Evolutionary conservation across 768 basidiomycete genomes (phyloP), one percentile per base, ranked within the genome.

Genomic region (Cytidiella melzeri): DNA sequence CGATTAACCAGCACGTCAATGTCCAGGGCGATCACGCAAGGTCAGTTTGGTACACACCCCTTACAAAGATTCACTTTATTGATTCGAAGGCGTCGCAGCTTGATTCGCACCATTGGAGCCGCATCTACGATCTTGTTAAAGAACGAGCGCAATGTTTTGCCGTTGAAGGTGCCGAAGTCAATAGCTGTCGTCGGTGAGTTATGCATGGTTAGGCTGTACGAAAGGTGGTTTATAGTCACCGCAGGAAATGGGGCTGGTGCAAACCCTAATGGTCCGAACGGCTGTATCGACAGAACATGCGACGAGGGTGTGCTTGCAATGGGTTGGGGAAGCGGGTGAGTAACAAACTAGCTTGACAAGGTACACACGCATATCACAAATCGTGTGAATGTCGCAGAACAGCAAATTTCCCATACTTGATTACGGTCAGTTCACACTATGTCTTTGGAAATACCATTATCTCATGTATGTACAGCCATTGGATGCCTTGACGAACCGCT

Each of bases 51-150:
- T 45, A 7, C 18, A 25, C 4, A 27, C 18, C 9, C 37, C 13
- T 27, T 5, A 11, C n/a, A 0, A 11, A 30, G 27, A 18, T 23
- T 23, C 18, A 30, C 41, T 37, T 11, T 21, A 15, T 39, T n/a
- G n/a, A n/a, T n/a, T n/a, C n/a, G n/a, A n/a, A n/a, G n/a, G n/a
- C n/a, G n/a, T n/a, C 36, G 0, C 41, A 59, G 57, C 41, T 48
- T 58, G 5, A 59, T 62, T 26, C 56, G 57, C n/a, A 58, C 53
- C 5, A 79, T 87, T 39, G 84, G 77, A 24, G 77, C 75, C 1
- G 78, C 82, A 0, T 81, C 80, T 3, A 79, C 77, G 1, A 76
- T 87, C 7, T 67, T 85, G 21, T 66, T 87, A 30, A 85, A 85
- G 63, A 87, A 87, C 58, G 57, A 58, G 9, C 67, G 71, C 26